Conservation (phyloP, 352 stramenopile species). For the Pythium oligandrum region DNA sequence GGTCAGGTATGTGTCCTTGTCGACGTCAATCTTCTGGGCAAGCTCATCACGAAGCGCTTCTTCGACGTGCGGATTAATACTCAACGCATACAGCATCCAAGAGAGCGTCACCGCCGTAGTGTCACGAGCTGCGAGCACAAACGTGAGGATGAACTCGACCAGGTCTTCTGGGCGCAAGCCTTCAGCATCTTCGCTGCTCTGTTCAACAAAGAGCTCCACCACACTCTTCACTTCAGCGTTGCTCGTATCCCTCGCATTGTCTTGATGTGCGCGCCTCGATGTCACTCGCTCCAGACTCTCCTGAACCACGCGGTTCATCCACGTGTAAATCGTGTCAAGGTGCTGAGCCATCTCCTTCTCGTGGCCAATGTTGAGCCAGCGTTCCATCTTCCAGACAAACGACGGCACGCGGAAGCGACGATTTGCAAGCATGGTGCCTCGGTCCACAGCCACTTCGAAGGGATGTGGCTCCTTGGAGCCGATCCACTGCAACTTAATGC, state of each 20-base stretch:
- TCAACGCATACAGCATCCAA: conserved; percentile 68
- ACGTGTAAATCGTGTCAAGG: conserved; percentile 30
- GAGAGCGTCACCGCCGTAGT: conserved; percentile 60
- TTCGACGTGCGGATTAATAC: conserved; percentile 43
- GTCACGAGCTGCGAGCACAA: conserved; percentile 65
- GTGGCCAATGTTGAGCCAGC: conserved; percentile 33
- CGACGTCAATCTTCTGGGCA: conserved; percentile 6
- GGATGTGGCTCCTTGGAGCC: conserved; percentile 27
- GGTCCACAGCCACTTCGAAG: conserved; percentile 48
- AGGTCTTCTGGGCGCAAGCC: conserved; percentile 25
- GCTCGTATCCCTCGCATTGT: conserved; percentile 22
- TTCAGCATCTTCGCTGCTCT: conserved; percentile 14
- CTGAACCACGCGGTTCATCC: conserved; percentile 40
- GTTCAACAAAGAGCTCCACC: conserved; percentile 9
- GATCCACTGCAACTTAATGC: conserved; percentile 38
- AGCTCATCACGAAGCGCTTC: conserved; percentile 41
- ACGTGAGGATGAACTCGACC: conserved; percentile 54
- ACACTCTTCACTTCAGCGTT: conserved; percentile 20
- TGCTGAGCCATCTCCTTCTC: conserved; percentile 32
- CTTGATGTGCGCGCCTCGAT: conserved; percentile 6
- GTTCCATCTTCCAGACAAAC: conserved; percentile 53
- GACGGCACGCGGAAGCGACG: conserved; percentile 40
- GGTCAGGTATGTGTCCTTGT: conserved; percentile 28
- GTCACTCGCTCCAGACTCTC: conserved; percentile 30
- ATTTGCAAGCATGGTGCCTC: conserved; percentile 23